A percentile compares a stretch with the other conserved stretches of the same genome.
Conservation (phyloP, 1,284 basidiomycete genomes). For the Acaromyces ingoldii region DNA sequence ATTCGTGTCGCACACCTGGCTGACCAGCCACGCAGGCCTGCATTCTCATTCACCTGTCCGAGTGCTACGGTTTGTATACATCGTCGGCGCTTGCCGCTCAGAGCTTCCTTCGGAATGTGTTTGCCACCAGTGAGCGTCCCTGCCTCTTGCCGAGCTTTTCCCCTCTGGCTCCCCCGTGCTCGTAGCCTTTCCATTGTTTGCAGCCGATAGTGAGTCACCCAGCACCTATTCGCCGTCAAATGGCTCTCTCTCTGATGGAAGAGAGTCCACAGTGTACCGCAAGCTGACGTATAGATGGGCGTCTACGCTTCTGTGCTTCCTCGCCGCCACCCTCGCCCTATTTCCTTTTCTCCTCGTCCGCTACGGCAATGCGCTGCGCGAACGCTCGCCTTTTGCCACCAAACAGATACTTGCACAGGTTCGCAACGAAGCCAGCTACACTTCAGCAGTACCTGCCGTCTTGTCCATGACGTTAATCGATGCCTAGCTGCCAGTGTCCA, state of each 20-base stretch:
- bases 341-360: conserved; percentile 65
- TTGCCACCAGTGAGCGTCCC: conserved; percentile 11
- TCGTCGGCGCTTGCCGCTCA: conserved; percentile 75
- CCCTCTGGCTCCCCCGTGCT: background rate
- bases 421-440: too few species aligned
- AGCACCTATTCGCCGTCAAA: background rate
- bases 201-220: conserved; percentile 31
- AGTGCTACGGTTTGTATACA: conserved; percentile 58
- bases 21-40: background rate
- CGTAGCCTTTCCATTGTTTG: conserved; percentile 29
- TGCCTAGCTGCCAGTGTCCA: too few species aligned
- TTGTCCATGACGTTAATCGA: too few species aligned
- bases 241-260: background rate
- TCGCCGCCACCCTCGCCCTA: conserved; percentile 62
- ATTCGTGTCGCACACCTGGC: too few species aligned
- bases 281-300: conserved; percentile 66
- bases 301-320: conserved; percentile 62
- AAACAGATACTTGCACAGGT: too few species aligned
- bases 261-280: conserved; percentile 55
- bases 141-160: background rate
- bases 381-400: conserved; percentile 7
- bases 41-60: conserved; percentile 13
- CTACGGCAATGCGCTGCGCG: conserved; percentile 53
- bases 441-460: too few species aligned
- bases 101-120: conserved; percentile 61